Base-by-base conservation (phyloP, 2,329 filamentous ascomycete genomes). In the Emmonsiellopsis sp. region DNA sequence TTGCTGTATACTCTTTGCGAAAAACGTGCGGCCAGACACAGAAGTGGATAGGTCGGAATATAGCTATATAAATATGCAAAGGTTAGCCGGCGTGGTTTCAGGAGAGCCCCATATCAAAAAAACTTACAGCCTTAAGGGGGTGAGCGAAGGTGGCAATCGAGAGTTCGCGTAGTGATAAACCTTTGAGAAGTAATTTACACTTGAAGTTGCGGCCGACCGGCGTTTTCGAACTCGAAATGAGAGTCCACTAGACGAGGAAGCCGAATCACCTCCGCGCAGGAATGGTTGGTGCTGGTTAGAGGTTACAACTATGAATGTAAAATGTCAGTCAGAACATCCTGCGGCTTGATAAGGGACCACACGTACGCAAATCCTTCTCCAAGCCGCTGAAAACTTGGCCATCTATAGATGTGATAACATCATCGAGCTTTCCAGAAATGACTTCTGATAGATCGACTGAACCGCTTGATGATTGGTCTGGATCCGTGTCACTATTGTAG, bases 81-180 rank as follows among this genome's bases (percentile, higher is more conserved):
- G 13, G 8, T 54, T 47, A 42, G 31, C 51, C 38, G 35, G 42
- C 15, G 10, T 11, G 1, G 35, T 7, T 3, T 7, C 6, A 15
- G 30, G 11, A 10, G 13, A 46, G 11, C 15, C 43, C 30, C 43
- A 15, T n/a, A 7, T 16, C 30, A 4, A 4, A 16, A 45, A 51
- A 32, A 68, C 79, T 62, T 75, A 87, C 77, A 92, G 72, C 61
- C 80, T 82, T 47, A 93, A 76, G 0, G 82, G 80, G 0, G 83
- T 81, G 1, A 94, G 73, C 56, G 85, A 74, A 37, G 78, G 73
- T 0, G 88, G 86, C 5, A 94, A 73, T 54, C 80, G 82, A 2
- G 89, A 87, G 66, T 95, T 95, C 45, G 81, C 78, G 65, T 94
- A 94, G 1, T 84, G 71, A 62, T 89, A 85, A 11, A 89, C 86